Evolutionary conservation across 768 basidiomycete genomes (phyloP).

Genomic region (Clitopilus passeckerianus): DNA sequence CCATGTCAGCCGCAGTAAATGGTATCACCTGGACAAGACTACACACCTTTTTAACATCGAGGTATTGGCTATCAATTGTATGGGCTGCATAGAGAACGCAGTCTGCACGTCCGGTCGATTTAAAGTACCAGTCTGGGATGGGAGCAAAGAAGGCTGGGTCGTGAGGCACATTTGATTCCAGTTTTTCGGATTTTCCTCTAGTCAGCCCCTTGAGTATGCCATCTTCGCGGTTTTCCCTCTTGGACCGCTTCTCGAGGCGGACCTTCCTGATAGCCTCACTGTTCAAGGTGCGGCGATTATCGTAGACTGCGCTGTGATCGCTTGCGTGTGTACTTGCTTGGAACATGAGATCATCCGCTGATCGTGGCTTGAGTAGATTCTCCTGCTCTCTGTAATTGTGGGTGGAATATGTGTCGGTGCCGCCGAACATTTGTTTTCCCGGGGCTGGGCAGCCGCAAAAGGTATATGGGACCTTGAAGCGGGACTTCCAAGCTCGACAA

Average conservation of each 20-base stretch:
- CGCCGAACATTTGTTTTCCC: conserved; percentile 22
- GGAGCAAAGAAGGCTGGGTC: conserved; percentile 26
- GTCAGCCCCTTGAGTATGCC: not conserved
- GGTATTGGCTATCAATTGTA: not conserved
- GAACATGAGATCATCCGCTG: conserved; percentile 25
- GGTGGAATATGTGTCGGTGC: conserved; percentile 5
- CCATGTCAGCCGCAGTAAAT: too few species aligned
- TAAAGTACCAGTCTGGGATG: conserved; percentile 23
- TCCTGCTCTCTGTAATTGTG: conserved; percentile 10
- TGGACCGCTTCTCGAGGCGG: conserved; percentile 13
- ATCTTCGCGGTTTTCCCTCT: conserved; percentile 17
- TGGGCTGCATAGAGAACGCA: not conserved
- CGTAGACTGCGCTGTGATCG: conserved; percentile 36
- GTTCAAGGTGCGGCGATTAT: conserved; percentile 9
- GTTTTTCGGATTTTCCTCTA: conserved; percentile 10
- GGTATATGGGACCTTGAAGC: conserved; percentile 48
- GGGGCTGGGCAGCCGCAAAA: conserved; percentile 56
- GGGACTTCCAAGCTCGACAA: conserved; percentile 21
- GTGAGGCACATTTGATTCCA: conserved; percentile 11
- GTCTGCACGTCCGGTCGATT: not conserved
- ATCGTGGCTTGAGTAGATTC: conserved; percentile 18
- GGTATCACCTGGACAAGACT: too few species aligned
- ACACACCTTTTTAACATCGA: not conserved
- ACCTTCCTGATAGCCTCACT: not conserved
- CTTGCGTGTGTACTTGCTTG: conserved; percentile 45